Conservation (phyloP, 2,329 filamentous ascomycete species). For the Diaporthe capsici region DNA sequence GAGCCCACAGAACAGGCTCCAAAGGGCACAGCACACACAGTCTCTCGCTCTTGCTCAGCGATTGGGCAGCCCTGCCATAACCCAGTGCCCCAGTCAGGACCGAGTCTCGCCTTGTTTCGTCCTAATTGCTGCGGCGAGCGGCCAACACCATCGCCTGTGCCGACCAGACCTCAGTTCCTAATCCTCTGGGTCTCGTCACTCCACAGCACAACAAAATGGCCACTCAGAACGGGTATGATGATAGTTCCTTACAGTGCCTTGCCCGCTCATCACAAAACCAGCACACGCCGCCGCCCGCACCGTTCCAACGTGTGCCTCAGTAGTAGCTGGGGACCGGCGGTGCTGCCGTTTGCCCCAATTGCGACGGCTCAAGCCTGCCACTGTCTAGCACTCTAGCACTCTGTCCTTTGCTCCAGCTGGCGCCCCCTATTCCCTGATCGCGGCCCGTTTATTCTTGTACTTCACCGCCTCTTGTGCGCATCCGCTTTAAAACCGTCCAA, state of each 20-base stretch:
- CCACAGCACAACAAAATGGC: conserved; percentile 50
- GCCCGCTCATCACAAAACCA: conserved; percentile 15
- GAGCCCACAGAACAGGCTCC: conserved; percentile 13
- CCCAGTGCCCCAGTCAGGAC: conserved; percentile 23
- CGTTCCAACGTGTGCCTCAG: conserved; percentile 12
- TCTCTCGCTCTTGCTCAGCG: not conserved
- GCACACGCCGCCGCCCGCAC: conserved; percentile 2
- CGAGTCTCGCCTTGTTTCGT: conserved; percentile 33
- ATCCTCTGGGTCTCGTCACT: conserved; percentile 31
- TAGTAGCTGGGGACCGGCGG: not conserved
- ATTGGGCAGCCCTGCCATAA: conserved; percentile 27
- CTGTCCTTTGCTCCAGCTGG: conserved; percentile 19
- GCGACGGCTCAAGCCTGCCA: not conserved
- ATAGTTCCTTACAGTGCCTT: conserved; percentile 31
- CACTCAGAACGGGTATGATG: conserved; percentile 52
- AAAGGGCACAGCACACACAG: not conserved
- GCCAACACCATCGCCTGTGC: conserved; percentile 27
- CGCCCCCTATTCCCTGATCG: conserved; percentile 29
- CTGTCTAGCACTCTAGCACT: not conserved
- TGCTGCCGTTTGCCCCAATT: conserved; percentile 26
- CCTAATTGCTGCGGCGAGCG: conserved; percentile 35
- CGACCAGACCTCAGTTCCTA: conserved; percentile 9
- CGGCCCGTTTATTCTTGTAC: conserved; percentile 3
- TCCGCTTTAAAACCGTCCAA: conserved; percentile 25
- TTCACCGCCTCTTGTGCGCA: conserved; percentile 15